Conservation (phyloP, 2,329 filamentous ascomycete species). For the Aureobasidium melanogenum region DNA sequence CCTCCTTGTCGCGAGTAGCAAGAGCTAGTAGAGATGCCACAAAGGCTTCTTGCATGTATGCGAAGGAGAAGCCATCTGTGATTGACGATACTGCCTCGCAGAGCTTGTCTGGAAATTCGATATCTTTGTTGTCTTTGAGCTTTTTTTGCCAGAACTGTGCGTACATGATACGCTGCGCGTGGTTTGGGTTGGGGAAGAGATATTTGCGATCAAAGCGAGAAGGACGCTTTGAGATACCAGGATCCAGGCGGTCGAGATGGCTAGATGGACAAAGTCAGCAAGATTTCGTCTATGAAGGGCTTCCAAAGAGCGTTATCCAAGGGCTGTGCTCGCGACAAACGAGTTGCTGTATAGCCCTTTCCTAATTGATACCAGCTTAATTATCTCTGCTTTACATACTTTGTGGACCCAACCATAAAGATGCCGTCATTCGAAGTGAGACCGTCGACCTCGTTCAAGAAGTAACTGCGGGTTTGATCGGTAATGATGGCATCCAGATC, state of each 20-base stretch:
- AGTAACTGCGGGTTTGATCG: constrained; percentile 28
- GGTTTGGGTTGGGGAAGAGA: constrained; percentile 33
- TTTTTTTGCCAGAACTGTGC: constrained; percentile 37
- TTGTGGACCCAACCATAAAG: constrained; percentile 34
- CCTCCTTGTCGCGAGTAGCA: constrained; percentile 20
- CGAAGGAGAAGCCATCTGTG: constrained; percentile 56
- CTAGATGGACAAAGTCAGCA: background rate
- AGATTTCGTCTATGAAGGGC: background rate
- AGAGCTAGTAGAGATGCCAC: constrained; percentile 53
- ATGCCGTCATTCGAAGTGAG: constrained; percentile 33
- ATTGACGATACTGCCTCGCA: constrained; percentile 46
- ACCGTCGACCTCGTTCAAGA: constrained; percentile 36
- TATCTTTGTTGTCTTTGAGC: constrained; percentile 22
- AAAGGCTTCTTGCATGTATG: constrained; percentile 61
- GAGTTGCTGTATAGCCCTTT: background rate
- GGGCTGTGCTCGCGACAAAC: background rate
- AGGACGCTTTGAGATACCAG: constrained; percentile 37
- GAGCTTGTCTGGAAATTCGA: constrained; percentile 24
- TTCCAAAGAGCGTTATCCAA: background rate
- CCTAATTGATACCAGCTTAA: background rate
- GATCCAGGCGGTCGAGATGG: constrained; percentile 30
- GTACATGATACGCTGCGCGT: constrained; percentile 32
- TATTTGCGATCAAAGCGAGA: constrained; percentile 41
- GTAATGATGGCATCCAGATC: constrained; percentile 34
- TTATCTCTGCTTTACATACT: constrained; percentile 14